phyloP scores from a whole-genome alignment of 2,329 filamentous ascomycete genomes.

The Ophiostoma triangulosporum region DNA sequence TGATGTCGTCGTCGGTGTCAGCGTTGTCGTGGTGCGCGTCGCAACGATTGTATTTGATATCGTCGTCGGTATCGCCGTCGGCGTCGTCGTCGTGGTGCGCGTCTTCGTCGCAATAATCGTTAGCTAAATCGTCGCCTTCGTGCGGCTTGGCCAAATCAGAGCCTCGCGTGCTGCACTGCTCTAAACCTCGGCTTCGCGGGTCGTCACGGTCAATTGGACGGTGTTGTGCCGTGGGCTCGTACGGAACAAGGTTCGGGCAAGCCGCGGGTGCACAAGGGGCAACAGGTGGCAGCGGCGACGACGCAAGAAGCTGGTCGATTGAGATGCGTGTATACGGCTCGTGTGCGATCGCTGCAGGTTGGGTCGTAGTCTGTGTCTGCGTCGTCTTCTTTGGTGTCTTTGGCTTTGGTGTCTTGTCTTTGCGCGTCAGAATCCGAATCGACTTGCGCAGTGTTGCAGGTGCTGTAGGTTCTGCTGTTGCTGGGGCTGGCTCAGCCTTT shows the following conservation, averaged over 20 bases:
- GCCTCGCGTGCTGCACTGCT: no score
- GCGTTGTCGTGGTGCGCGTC: background rate
- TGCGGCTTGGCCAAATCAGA: no score
- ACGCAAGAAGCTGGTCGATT: background rate
- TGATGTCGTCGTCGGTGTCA: background rate
- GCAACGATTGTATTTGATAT: background rate
- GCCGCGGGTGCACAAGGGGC: background rate
- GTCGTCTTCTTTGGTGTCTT: background rate
- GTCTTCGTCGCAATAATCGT: no score
- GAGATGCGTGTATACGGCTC: background rate
- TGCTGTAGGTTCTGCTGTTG: background rate
- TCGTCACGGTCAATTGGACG: no score
- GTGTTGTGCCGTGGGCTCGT: no score
- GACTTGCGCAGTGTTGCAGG: background rate
- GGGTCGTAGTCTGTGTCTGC: background rate
- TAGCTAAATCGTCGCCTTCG: no score
- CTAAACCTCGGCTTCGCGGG: no score
- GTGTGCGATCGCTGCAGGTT: background rate
- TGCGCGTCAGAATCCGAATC: conserved; percentile 1
- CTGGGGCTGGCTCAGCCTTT: background rate
- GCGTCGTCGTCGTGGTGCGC: no score
- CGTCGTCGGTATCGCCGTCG: background rate
- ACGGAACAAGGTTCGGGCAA: no score
- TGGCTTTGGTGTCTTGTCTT: background rate
- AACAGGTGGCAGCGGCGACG: background rate